Evolutionary conservation across 441 rosid species (phyloP), one percentile per base, ranked within the genome.

Genomic region (Macaranga tanarius): DNA sequence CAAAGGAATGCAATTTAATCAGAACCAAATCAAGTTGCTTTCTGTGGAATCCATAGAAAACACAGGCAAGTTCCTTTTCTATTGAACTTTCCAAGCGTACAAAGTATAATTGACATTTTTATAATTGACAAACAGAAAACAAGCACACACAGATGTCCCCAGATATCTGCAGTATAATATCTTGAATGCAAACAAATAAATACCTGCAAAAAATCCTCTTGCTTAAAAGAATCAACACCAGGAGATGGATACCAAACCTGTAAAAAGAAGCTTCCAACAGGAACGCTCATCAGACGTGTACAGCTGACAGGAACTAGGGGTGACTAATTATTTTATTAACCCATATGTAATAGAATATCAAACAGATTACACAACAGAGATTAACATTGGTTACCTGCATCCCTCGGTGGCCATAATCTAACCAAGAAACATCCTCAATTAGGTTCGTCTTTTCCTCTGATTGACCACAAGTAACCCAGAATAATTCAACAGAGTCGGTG

Each of bases 181-280:
- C 42, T 60, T 50, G 34, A 59, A 38, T 38, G 56, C 26, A 20
- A 40, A 65, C 16, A 56, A 13, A 65, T 68, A 50, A 76, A 80
- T 85, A 96, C 99, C 95, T 95, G 99, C 90, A 91, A 84, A 84
- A 95, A 93, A 64, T 89, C 99, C 83, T 95, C 99, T 90, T 91
- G 99, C 84, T 84, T 89, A 83, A 88, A 93, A 62, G 97, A 89
- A 79, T 91, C 90, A 74, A 76, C 95, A 76, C 95, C 99, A 23
- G 85, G 80, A 80, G 93, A 93, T 70, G 98, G 99, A 86, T 95
- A 95, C 98, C 99, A 95, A 74, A 95, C 99, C 99, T 95, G 97
- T 78, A 88, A 86, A 72, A 79, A 73, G 73, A 75, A 80, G 73
- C 86, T 87, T 84, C 82, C 90, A 82, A 79, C 74, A 62, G 76